Percentiles rank a stretch among this genome's conserved stretches.
Conservation (phyloP, 768 basidiomycete species). For the Agaricus bisporus region DNA sequence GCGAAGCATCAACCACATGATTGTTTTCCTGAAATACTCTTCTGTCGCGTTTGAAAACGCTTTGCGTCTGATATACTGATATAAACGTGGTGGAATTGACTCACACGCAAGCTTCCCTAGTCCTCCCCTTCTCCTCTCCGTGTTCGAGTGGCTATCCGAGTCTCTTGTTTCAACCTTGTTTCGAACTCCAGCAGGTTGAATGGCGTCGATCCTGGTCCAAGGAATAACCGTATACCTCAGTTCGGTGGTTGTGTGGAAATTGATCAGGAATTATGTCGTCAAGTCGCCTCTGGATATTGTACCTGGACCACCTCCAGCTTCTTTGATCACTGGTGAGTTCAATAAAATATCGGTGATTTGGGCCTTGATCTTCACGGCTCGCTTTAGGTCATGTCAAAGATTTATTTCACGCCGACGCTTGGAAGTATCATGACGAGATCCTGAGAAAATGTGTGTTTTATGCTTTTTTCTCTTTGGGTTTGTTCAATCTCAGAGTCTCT, state of each 20-base stretch:
- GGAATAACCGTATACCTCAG: not conserved
- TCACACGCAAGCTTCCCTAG: no score
- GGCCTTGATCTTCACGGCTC: not conserved
- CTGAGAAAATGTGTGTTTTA: conserved; percentile 23
- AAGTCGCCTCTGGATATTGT: conserved; percentile 6
- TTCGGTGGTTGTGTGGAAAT: not conserved
- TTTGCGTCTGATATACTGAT: no score
- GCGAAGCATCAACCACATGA: no score
- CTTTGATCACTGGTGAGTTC: conserved; percentile 2
- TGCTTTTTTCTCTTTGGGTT: not conserved
- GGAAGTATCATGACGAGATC: conserved; percentile 30
- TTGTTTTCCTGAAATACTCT: no score
- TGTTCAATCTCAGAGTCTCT: not conserved
- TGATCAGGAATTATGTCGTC: not conserved
- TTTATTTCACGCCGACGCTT: conserved; percentile 24
- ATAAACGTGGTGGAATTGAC: no score
- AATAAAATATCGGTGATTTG: not conserved
- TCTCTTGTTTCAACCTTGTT: conserved; percentile 15
- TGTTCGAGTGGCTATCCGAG: not conserved
- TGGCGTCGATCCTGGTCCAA: not conserved
- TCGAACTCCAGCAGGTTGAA: not conserved
- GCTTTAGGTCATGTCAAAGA: conserved; percentile 26
- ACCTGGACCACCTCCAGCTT: conserved; percentile 1
- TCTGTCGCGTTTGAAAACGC: no score
- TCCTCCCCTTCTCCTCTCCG: no score